Base-by-base conservation (phyloP, 2,329 filamentous ascomycete genomes). In the Pyricularia sp. region DNA sequence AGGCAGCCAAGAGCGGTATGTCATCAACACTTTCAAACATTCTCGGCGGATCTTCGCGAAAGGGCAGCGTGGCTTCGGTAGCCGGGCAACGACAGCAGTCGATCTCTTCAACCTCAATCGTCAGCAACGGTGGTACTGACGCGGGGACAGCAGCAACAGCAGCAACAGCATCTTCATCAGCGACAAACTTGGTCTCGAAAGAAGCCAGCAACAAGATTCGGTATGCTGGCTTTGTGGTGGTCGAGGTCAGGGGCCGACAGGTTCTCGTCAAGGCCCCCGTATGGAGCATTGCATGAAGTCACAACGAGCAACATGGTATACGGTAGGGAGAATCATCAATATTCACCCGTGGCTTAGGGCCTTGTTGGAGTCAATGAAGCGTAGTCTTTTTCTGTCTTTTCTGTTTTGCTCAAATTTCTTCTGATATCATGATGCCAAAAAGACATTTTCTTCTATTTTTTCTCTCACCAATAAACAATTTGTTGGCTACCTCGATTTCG, bases 181-280 rank as follows among this genome's bases (percentile, higher is more conserved):
- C 66, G 11, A 63, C 66, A 23, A 68, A 68, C n/a, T 73, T 80
- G 63, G 75, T 76, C 68, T 75, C 80, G 65, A 84, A 83, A 75
- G 84, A 86, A 67, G 73, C 77, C 42, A 81, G 76, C 72, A 89
- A 86, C 42, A 55, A 42, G 72, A 87, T 94, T 69, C 87, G 92
- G 61, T 91, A 94, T 77, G 89, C 92, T 1, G 90, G 89, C 5
- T 94, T 94, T 76, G 79, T 93, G 69, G 86, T 85, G 23, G 84
- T 93, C 36, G 91, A 94, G 78, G 91, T 94, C 9, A 83, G 90
- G 71, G 90, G 91, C 26, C 86, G 91, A 70, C 92, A 92, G 78
- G 89, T 93, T 65, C 80, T 94, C 73, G 81, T 88, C 71, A 93
- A 93, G 80, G 90, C 92, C 25, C 91, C 91, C 17, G 89, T 94